These are phyloP conservation scores for Juglanconis sp. DNA, from an alignment of 2,329 filamentous ascomycete genomes.

Conservation along the genomic window DNA sequence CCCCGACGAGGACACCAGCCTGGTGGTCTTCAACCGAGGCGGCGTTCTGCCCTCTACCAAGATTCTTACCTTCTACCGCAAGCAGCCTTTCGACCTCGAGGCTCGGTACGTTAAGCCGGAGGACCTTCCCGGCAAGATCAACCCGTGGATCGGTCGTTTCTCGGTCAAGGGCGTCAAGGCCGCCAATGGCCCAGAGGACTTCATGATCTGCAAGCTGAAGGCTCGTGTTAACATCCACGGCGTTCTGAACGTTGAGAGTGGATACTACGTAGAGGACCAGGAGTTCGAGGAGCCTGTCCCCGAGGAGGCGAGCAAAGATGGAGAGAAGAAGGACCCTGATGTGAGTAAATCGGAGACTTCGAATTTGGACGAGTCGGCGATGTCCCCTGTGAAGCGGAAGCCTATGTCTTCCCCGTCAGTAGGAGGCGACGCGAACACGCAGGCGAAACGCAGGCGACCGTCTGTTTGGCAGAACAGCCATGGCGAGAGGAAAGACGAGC, in stretches of 20 bases:
- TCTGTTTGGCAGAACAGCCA: background rate
- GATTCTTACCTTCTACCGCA: constrained; percentile 98
- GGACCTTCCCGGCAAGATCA: constrained; percentile 79
- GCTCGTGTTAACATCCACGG: constrained; percentile 95
- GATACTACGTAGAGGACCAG: constrained; percentile 96
- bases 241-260: constrained; percentile 91
- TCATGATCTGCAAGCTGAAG: constrained; percentile 99
- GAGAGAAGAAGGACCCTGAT: constrained; percentile 65
- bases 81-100: constrained; percentile 95
- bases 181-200: constrained; percentile 81
- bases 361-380: background rate
- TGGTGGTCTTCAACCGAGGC: constrained; percentile 96
- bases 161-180: constrained; percentile 97
- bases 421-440: background rate
- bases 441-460: constrained; percentile 12
- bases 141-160: constrained; percentile 95
- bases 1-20: constrained; percentile 93
- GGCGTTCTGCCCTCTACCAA: constrained; percentile 98
- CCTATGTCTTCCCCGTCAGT: constrained; percentile 5
- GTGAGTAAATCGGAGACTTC: constrained; percentile 52
- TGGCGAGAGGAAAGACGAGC: constrained; percentile 9
- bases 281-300: constrained; percentile 93
- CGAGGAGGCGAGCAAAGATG: constrained; percentile 56
- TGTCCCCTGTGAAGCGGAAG: constrained; percentile 9
- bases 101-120: constrained; percentile 89